Evolutionary conservation across 129 eudicot species (phyloP).

Genomic region (Flaveria brownii): DNA sequence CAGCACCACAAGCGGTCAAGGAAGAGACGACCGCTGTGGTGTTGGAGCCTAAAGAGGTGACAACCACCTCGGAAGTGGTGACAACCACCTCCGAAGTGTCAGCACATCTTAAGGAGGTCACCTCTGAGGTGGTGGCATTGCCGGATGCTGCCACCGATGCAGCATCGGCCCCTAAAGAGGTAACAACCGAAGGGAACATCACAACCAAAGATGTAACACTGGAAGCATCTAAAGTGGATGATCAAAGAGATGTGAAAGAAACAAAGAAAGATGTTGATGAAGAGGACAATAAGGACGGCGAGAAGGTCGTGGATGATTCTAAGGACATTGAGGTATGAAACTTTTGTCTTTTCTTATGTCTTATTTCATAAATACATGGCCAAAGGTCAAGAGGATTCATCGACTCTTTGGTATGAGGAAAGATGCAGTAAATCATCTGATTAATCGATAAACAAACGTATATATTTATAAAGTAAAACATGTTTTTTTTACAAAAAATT

Average conservation of each 20-base stretch:
- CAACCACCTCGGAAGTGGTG: neutral
- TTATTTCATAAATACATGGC: neutral
- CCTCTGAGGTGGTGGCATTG: constrained; percentile 6
- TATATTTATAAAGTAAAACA: no score
- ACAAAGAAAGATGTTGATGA: constrained; percentile 26
- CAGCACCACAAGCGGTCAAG: constrained; percentile 20
- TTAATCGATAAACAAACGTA: no score
- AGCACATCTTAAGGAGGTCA: neutral
- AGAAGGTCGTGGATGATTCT: constrained; percentile 22
- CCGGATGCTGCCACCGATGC: constrained; percentile 12
- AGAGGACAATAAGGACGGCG: constrained; percentile 22
- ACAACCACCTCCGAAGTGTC: neutral
- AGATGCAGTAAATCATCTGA: no score
- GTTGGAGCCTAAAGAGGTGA: neutral
- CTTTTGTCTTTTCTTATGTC: neutral
- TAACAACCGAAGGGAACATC: constrained; percentile 8
- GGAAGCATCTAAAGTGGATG: constrained; percentile 9
- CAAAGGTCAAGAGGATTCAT: neutral
- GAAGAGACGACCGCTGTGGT: constrained; percentile 15
- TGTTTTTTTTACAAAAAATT: no score
- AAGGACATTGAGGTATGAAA: constrained; percentile 29
- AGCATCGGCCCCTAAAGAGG: constrained; percentile 14
- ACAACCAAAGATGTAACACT: constrained; percentile 12
- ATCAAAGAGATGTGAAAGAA: constrained; percentile 13
- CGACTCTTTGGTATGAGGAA: no score